Evolutionary conservation across 495 filamentous ascomycete species (phyloP).

Genomic region (Rhypophila decipiens): DNA sequence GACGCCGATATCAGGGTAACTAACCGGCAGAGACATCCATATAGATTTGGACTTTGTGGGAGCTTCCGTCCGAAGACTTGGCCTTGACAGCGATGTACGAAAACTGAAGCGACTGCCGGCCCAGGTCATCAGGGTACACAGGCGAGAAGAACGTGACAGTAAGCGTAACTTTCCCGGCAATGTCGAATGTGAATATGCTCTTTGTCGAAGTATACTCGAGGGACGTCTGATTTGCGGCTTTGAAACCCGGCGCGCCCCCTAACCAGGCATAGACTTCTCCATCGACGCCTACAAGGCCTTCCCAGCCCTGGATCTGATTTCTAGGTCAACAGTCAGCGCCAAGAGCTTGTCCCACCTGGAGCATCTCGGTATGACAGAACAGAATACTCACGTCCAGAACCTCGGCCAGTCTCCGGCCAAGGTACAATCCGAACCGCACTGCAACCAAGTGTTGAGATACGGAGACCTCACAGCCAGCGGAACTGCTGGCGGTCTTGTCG

Average conservation of each 20-base stretch:
- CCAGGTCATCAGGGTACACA: conserved; percentile 78
- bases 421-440: conserved; percentile 16
- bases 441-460: conserved; percentile 26
- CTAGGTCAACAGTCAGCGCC: conserved; percentile 37
- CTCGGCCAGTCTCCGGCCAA: conserved; percentile 24
- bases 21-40: conserved; percentile 80
- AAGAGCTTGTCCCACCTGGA: neutral
- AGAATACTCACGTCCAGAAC: conserved; percentile 22
- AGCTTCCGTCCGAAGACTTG: conserved; percentile 42
- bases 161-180: conserved; percentile 59
- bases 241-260: conserved; percentile 51
- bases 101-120: conserved; percentile 79
- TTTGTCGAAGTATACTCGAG: conserved; percentile 81
- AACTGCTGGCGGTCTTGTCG: conserved; percentile 19
- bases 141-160: conserved; percentile 81
- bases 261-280: conserved; percentile 55
- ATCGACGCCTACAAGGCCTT: conserved; percentile 57
- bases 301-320: conserved; percentile 69
- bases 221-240: conserved; percentile 35
- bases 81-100: conserved; percentile 76
- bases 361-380: too few species aligned
- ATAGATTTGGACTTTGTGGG: conserved; percentile 70
- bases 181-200: conserved; percentile 77
- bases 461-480: conserved; percentile 23
- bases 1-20: conserved; percentile 48